phyloP scores from a whole-genome alignment of 139 green algal genomes.

The Tetradesmus lagerheimii region DNA sequence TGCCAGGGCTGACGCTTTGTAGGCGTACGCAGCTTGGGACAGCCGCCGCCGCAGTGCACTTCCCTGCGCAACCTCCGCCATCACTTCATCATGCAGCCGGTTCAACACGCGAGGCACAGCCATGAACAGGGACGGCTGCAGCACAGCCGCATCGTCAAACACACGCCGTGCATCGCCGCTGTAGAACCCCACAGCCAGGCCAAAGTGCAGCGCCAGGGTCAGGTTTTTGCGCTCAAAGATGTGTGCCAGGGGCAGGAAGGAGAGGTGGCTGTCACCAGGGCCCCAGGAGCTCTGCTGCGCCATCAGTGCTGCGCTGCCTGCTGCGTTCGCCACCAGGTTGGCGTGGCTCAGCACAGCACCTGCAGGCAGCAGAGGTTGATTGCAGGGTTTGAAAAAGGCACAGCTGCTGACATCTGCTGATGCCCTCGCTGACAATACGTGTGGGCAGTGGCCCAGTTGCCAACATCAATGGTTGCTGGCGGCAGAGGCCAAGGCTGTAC shows the following conservation, averaged over 20 bases:
- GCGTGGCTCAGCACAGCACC: conserved; percentile 87
- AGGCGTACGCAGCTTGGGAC: conserved; percentile 81
- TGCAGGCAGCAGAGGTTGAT: conserved; percentile 20
- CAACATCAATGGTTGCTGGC: too few relatives aligned
- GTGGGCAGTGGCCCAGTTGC: too few relatives aligned
- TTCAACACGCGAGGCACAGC: conserved; percentile 96
- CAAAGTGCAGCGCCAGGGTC: conserved; percentile 63
- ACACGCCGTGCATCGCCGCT: conserved; percentile 85
- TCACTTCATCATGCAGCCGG: conserved; percentile 93
- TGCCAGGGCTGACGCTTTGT: conserved; percentile 69
- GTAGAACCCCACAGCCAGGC: conserved; percentile 86
- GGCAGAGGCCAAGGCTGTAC: too few relatives aligned
- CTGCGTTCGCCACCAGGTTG: conserved; percentile 84
- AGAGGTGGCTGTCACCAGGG: conserved; percentile 82
- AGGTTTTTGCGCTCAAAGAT: conserved; percentile 94
- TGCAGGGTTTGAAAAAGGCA: too few relatives aligned
- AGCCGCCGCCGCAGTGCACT: conserved; percentile 72
- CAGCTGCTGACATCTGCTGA: neutral
- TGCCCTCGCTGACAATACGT: neutral
- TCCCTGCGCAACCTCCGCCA: conserved; percentile 50
- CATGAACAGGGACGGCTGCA: conserved; percentile 73
- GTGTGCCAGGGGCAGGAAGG: conserved; percentile 94
- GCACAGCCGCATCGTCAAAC: conserved; percentile 79
- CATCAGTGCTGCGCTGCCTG: conserved; percentile 60
- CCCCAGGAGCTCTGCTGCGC: conserved; percentile 13